Evolutionary conservation across 257 asterid species (phyloP).

Genomic region (Misopates orontium): DNA sequence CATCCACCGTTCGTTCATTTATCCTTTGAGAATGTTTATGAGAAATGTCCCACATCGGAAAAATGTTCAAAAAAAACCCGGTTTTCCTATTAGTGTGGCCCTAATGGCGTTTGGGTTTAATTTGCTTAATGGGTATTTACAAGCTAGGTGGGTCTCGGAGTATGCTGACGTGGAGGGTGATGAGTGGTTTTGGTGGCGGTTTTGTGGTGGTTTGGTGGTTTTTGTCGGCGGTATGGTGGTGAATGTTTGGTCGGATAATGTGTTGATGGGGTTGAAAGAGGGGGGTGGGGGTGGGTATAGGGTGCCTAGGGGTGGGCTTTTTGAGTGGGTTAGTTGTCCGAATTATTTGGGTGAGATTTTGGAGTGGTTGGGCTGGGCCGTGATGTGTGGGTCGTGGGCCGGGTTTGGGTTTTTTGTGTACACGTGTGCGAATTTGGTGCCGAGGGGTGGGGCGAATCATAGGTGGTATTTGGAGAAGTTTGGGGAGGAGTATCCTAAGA

Average conservation of each 20-base stretch:
- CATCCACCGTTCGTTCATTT: slow-evolving; percentile 42
- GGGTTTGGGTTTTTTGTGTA: slow-evolving; percentile 59
- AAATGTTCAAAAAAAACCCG: background rate
- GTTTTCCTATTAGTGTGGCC: slow-evolving; percentile 37
- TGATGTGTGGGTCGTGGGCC: slow-evolving; percentile 75
- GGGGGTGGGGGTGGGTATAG: slow-evolving; percentile 56
- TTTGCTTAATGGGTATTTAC: slow-evolving; percentile 41
- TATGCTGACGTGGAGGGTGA: slow-evolving; percentile 28
- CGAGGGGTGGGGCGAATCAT: slow-evolving; percentile 55
- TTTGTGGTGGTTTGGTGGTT: slow-evolving; percentile 37
- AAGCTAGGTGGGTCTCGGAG: slow-evolving; percentile 44
- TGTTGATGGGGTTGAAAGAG: slow-evolving; percentile 51
- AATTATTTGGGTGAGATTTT: slow-evolving; percentile 77
- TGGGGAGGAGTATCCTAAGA: slow-evolving; percentile 71
- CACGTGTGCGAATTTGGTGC: slow-evolving; percentile 70
- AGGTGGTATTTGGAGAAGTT: slow-evolving; percentile 74
- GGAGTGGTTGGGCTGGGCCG: slow-evolving; percentile 88
- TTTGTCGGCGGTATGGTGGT: slow-evolving; percentile 48
- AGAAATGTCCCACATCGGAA: slow-evolving; percentile 2
- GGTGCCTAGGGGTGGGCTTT: slow-evolving; percentile 65
- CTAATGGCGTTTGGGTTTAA: slow-evolving; percentile 35
- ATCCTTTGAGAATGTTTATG: slow-evolving; percentile 32
- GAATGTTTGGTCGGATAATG: slow-evolving; percentile 61
- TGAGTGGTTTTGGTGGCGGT: slow-evolving; percentile 42
- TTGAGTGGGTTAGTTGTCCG: slow-evolving; percentile 73